phyloP scores from a whole-genome alignment of 257 asterid genomes.

The Verbascum thapsus region DNA sequence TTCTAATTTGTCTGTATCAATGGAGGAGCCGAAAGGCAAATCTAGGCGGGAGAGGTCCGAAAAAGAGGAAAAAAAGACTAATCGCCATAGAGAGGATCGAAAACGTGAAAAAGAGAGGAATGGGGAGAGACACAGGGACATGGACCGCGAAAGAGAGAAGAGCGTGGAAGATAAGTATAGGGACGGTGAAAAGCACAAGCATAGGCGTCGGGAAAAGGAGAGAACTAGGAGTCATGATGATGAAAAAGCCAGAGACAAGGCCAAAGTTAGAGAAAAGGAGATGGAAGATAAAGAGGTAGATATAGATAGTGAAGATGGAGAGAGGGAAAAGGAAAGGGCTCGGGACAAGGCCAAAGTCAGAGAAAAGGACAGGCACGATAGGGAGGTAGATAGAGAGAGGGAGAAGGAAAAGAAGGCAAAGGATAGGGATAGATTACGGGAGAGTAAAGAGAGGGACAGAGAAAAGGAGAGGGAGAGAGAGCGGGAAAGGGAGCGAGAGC shows the following conservation, averaged over 20 bases:
- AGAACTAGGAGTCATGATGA: conserved; percentile 39
- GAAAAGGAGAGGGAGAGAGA: conserved; percentile 38
- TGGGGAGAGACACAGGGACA: conserved; percentile 42
- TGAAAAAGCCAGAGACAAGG: conserved; percentile 37
- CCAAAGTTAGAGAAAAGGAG: conserved; percentile 39
- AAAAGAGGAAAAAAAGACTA: conserved; percentile 37
- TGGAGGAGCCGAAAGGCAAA: conserved; percentile 55
- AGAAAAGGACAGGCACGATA: conserved; percentile 23
- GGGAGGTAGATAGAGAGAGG: conserved; percentile 22
- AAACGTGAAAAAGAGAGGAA: conserved; percentile 43
- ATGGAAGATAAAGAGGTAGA: conserved; percentile 35
- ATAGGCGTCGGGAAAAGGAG: conserved; percentile 53
- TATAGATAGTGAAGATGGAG: conserved; percentile 35
- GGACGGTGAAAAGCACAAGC: conserved; percentile 50
- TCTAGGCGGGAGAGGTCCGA: conserved; percentile 49
- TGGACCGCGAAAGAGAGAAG: conserved; percentile 40
- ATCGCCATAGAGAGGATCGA: conserved; percentile 42
- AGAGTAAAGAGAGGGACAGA: conserved; percentile 25
- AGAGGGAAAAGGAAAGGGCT: conserved; percentile 32
- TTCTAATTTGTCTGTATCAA: conserved; percentile 15
- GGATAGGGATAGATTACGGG: conserved; percentile 24
- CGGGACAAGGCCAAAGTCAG: conserved; percentile 34
- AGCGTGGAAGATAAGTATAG: conserved; percentile 43
- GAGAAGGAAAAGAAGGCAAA: background rate
- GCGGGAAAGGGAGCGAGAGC: conserved; percentile 28